phyloP scores from a whole-genome alignment of 257 asterid species.

The Gardenia jasminoides region DNA sequence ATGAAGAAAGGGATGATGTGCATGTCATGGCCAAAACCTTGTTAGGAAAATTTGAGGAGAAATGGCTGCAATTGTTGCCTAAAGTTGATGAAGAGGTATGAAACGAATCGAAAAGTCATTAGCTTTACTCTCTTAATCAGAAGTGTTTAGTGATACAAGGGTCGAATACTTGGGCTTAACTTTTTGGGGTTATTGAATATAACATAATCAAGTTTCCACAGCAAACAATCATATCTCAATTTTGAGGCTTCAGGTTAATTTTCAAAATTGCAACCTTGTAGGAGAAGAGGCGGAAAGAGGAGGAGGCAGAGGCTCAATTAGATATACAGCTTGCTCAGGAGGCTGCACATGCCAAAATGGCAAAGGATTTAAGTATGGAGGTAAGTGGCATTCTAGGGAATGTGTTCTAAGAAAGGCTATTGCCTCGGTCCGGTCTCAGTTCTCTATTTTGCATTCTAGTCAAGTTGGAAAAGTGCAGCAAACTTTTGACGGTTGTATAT shows the following conservation, averaged over 20 bases:
- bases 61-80: conserved; percentile 87
- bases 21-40: conserved; percentile 87
- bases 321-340: conserved; percentile 74
- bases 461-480: not conserved
- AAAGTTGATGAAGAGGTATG: conserved; percentile 93
- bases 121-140: not conserved
- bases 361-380: conserved; percentile 56
- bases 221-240: not conserved
- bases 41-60: conserved; percentile 79
- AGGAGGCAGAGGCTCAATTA: conserved; percentile 63
- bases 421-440: not conserved
- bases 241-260: conserved; percentile 13
- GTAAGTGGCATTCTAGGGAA: conserved; percentile 29
- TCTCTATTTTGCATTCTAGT: not conserved
- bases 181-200: not conserved
- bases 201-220: not conserved
- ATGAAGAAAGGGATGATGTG: conserved; percentile 71
- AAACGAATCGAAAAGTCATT: not conserved
- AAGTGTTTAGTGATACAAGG: not conserved
- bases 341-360: conserved; percentile 69
- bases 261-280: conserved; percentile 23
- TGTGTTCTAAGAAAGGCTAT: not conserved
- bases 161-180: not conserved
- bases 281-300: conserved; percentile 75
- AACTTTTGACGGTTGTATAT: conserved; percentile 23